Evolutionary conservation across 768 basidiomycete genomes (phyloP).

Genomic region (Galerina sulciceps): DNA sequence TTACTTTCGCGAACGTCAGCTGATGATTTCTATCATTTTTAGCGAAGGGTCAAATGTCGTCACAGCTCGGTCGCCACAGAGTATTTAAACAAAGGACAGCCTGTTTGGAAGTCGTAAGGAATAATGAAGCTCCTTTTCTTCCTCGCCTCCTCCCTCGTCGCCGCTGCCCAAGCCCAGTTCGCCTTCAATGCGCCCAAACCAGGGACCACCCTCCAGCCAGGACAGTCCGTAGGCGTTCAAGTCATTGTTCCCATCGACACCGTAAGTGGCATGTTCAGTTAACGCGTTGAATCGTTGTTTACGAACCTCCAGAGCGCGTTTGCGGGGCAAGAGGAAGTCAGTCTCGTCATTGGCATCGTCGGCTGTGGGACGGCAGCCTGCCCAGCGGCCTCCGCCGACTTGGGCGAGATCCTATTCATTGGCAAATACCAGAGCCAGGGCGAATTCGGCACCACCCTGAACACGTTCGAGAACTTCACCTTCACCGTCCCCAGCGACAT

Average conservation of each 20-base stretch:
- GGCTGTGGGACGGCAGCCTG: conserved; percentile 7
- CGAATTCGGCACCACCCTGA: background rate
- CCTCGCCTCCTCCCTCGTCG: background rate
- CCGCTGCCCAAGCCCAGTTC: conserved; percentile 3
- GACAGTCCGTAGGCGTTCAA: background rate
- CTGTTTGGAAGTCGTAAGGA: background rate
- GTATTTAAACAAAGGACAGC: too few species aligned
- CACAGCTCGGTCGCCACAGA: too few species aligned
- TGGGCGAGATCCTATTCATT: conserved; percentile 8
- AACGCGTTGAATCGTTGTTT: background rate
- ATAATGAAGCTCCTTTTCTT: background rate
- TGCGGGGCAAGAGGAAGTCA: conserved; percentile 10
- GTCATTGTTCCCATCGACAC: conserved; percentile 7
- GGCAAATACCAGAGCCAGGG: conserved; percentile 8
- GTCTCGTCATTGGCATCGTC: conserved; percentile 11
- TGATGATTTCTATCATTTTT: too few species aligned
- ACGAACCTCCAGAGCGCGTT: conserved; percentile 4
- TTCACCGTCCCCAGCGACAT: conserved; percentile 3
- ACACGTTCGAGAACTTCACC: conserved; percentile 3
- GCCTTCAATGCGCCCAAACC: background rate
- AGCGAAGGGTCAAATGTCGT: too few species aligned
- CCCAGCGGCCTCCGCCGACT: conserved; percentile 5
- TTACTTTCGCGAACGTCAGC: too few species aligned
- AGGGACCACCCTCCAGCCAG: background rate
- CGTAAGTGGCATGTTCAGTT: background rate